A percentile compares a stretch with the other conserved stretches of the same genome.
Conservation (phyloP, 768 basidiomycete genomes). For the Lepiota venenata region DNA sequence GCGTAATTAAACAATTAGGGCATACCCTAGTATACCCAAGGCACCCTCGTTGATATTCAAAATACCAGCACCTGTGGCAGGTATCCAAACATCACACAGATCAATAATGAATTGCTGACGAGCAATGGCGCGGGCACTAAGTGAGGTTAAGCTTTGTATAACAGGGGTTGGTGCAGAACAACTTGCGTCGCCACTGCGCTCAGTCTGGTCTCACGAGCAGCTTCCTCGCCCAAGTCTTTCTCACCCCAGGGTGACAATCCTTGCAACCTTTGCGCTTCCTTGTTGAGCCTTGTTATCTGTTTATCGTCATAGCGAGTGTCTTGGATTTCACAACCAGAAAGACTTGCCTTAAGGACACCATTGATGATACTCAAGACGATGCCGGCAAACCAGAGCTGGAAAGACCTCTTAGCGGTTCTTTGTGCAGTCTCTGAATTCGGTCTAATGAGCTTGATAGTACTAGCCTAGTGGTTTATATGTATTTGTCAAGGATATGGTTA, state of each 20-base stretch:
- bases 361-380: slow-evolving; percentile 78
- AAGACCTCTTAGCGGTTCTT: slow-evolving; percentile 60
- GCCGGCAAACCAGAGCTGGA: slow-evolving; percentile 86
- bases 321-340: background rate
- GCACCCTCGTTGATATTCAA: slow-evolving; percentile 80
- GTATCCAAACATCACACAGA: slow-evolving; percentile 84
- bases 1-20: slow-evolving; percentile 11
- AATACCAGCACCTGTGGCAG: slow-evolving; percentile 76
- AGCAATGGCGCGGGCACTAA: slow-evolving; percentile 59
- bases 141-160: slow-evolving; percentile 10
- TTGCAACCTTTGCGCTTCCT: slow-evolving; percentile 53
- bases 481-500: background rate
- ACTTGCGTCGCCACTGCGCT: slow-evolving; percentile 52
- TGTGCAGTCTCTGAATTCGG: slow-evolving; percentile 59
- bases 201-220: slow-evolving; percentile 63
- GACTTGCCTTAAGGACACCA: slow-evolving; percentile 60
- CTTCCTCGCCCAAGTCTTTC: slow-evolving; percentile 66
- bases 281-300: slow-evolving; percentile 59
- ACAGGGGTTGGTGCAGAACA: background rate
- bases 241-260: slow-evolving; percentile 46
- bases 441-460: slow-evolving; percentile 60
- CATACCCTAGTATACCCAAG: slow-evolving; percentile 81
- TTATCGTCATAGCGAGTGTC: background rate
- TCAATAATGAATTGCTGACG: slow-evolving; percentile 85
- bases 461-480: slow-evolving; percentile 41